phyloP scores from a whole-genome alignment of 257 asterid genomes.

The Primulina tabacum region DNA sequence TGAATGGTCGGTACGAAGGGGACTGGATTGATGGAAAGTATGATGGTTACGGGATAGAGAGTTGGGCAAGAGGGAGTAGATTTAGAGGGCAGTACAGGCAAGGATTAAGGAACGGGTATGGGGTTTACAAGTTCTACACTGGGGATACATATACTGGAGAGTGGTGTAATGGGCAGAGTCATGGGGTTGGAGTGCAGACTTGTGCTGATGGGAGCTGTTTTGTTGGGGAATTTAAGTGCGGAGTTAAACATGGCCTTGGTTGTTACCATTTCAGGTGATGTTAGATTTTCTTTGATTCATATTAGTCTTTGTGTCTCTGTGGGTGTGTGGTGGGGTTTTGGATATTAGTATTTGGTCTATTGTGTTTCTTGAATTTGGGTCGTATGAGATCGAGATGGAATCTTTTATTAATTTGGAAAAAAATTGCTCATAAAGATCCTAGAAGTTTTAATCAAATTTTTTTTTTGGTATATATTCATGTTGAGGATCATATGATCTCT shows the following conservation, averaged over 20 bases:
- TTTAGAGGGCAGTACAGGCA: constrained; percentile 80
- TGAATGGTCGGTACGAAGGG: constrained; percentile 83
- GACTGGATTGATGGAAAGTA: constrained; percentile 89
- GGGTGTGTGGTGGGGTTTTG: background rate
- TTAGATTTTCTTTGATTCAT: background rate
- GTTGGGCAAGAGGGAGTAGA: constrained; percentile 85
- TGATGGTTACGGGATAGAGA: constrained; percentile 88
- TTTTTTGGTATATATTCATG: too few relatives aligned
- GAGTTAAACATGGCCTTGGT: constrained; percentile 82
- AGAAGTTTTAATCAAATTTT: too few relatives aligned
- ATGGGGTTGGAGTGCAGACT: constrained; percentile 77
- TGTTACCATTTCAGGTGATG: constrained; percentile 84
- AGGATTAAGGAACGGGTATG: constrained; percentile 81
- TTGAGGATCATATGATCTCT: too few relatives aligned
- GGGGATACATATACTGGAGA: constrained; percentile 83
- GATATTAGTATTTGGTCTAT: background rate
- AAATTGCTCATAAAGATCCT: too few relatives aligned
- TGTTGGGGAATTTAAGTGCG: constrained; percentile 70
- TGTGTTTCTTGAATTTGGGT: constrained; percentile 6
- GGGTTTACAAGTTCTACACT: constrained; percentile 68
- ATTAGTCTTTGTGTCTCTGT: background rate
- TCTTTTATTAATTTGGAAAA: background rate
- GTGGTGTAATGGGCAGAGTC: constrained; percentile 91
- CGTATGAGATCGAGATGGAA: background rate
- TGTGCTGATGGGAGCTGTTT: constrained; percentile 91